Percentiles rank a stretch among this genome's conserved stretches.
Evolutionary conservation across 192 early-diverging fungal species (phyloP).

Genomic region (Umbelopsis sp.): DNA sequence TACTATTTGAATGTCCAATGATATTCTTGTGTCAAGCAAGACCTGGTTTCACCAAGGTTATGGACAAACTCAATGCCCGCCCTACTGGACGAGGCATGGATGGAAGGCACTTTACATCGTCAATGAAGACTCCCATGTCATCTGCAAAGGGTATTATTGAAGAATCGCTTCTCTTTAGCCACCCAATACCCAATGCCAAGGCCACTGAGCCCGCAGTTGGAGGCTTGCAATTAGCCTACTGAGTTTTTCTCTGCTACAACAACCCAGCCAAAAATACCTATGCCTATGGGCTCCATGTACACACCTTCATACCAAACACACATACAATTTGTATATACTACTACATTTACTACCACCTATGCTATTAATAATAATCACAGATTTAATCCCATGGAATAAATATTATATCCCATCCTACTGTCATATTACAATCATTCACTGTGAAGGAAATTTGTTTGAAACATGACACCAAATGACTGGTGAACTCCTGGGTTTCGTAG

Average conservation of each 20-base stretch:
- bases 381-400: too few species aligned
- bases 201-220: neutral
- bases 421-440: too few species aligned
- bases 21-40: slow-evolving; percentile 20
- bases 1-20: slow-evolving; percentile 22
- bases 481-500: too few species aligned
- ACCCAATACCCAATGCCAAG: neutral
- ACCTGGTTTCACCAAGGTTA: slow-evolving; percentile 2
- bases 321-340: too few species aligned
- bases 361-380: too few species aligned
- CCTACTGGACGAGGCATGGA: slow-evolving; percentile 15
- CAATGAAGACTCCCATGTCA: slow-evolving; percentile 6
- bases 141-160: slow-evolving; percentile 9
- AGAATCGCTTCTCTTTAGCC: slow-evolving; percentile 5
- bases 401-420: too few species aligned
- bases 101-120: neutral
- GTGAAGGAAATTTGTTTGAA: too few species aligned
- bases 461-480: too few species aligned
- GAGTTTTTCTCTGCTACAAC: neutral
- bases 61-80: slow-evolving; percentile 18
- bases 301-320: too few species aligned
- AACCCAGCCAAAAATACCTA: too few species aligned
- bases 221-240: slow-evolving; percentile 6
- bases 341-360: too few species aligned
- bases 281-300: too few species aligned